Base-by-base conservation (phyloP, 1,284 basidiomycete species). In the Malassezia psittaci region DNA sequence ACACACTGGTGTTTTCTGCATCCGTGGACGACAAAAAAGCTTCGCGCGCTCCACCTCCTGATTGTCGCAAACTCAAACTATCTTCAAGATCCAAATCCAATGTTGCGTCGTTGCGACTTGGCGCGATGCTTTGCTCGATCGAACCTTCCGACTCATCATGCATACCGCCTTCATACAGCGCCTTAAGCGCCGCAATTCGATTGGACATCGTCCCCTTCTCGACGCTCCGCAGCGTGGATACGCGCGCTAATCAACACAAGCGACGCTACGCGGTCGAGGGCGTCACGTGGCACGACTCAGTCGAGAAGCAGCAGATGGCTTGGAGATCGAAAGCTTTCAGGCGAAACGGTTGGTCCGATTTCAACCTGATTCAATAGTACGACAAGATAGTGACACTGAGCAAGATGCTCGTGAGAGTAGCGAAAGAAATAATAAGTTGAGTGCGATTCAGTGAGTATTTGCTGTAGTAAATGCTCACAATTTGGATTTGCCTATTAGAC, bases 141-240 rank as follows among this genome's bases (percentile, higher is more conserved):
- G 48, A 57, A 11, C 44, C 39, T 18, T 57, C 54, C 2, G 21
- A 9, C 5, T 41, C 19, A 29, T 40, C 41, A 3, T 33, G 36
- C 18, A 36, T 19, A 2, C 50, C 50, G 4, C 44, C 40, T 15
- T 57, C 55, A 21, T 47, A 57, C 10, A 57, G 48, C n/a, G 38
- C 55, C 35, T 52, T 39, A 32, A 57, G 55, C 41, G 50, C 55
- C 16, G 50, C 51, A 5, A 57, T 51, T 8, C 49, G 49, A 16
- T 43, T 51, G 11, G 49, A 16, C 49, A 51, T 51, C 19, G 37
- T 39, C 35, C 24, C 45, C 33, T 16, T 8, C 33, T 21, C 19
- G 13, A 36, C 41, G 41, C 41, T 16, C 40, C 41, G 13, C 13
- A 19, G 13, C 16, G n/a, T 18, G 11, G 13, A 19, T 13, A 34